Evolutionary conservation across 2,329 filamentous ascomycete genomes (phyloP).

Genomic region (Cylindrodendrum hubeiense): DNA sequence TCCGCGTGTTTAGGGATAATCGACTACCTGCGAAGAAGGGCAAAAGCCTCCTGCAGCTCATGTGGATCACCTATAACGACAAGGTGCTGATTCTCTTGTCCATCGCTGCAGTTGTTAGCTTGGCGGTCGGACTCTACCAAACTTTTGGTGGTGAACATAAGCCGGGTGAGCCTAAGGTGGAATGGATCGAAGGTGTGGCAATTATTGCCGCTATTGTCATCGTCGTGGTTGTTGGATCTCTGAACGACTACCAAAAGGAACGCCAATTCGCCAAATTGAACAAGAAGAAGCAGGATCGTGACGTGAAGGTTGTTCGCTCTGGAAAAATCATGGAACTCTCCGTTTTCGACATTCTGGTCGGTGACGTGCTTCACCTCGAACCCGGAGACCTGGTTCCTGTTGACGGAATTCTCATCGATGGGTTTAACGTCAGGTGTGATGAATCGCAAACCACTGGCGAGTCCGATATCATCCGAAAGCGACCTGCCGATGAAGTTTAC

Average conservation of each 20-base stretch:
- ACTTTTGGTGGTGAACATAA: slow-evolving; percentile 73
- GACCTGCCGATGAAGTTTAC: slow-evolving; percentile 75
- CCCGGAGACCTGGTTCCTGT: slow-evolving; percentile 81
- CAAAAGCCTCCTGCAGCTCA: slow-evolving; percentile 78
- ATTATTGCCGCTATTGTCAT: slow-evolving; percentile 85
- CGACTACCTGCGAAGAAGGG: slow-evolving; percentile 79
- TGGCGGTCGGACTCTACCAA: slow-evolving; percentile 82
- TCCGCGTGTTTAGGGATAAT: slow-evolving; percentile 79
- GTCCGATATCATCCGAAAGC: slow-evolving; percentile 80
- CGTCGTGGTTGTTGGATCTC: slow-evolving; percentile 80
- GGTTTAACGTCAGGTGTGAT: slow-evolving; percentile 81
- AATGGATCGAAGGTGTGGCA: slow-evolving; percentile 86
- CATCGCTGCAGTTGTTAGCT: slow-evolving; percentile 77
- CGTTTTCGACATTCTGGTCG: slow-evolving; percentile 76
- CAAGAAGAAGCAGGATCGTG: slow-evolving; percentile 81
- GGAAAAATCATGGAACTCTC: slow-evolving; percentile 78
- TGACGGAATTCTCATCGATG: slow-evolving; percentile 79
- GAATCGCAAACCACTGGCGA: slow-evolving; percentile 85
- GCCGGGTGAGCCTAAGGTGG: slow-evolving; percentile 66
- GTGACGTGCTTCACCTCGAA: slow-evolving; percentile 79
- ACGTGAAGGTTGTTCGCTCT: slow-evolving; percentile 78
- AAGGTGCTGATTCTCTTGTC: slow-evolving; percentile 82
- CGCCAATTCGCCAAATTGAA: slow-evolving; percentile 83
- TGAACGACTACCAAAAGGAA: slow-evolving; percentile 87
- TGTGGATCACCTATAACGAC: slow-evolving; percentile 89